Conservation (phyloP, 2,329 filamentous ascomycete genomes). For the Apiospora sp. region DNA sequence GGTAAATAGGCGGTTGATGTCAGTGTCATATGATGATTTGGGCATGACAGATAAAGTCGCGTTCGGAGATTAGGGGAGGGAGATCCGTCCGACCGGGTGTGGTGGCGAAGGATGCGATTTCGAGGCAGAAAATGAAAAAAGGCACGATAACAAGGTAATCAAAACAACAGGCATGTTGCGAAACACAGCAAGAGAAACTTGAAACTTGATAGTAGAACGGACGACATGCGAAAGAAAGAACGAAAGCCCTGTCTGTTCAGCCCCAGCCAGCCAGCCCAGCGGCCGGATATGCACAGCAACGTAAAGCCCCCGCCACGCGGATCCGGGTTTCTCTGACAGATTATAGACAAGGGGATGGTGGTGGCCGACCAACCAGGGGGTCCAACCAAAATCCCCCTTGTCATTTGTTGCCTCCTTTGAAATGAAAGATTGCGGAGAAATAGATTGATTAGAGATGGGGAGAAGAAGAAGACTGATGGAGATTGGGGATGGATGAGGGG, state of each 20-base stretch:
- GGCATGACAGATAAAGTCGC: neutral
- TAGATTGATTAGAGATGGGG: neutral
- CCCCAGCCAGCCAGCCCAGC: neutral
- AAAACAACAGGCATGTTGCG: neutral
- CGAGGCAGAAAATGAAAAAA: neutral
- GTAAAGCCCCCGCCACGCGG: slow-evolving; percentile 2
- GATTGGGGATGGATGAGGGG: neutral
- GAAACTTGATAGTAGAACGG: neutral
- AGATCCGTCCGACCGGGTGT: neutral
- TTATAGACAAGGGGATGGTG: neutral
- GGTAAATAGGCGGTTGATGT: neutral
- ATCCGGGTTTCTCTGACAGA: slow-evolving; percentile 14
- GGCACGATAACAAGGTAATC: neutral
- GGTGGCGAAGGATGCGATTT: neutral
- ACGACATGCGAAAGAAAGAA: neutral
- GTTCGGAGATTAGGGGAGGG: neutral
- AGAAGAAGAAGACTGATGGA: neutral
- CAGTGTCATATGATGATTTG: neutral
- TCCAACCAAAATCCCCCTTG: neutral
- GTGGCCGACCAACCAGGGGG: neutral
- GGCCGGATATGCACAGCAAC: slow-evolving; percentile 19
- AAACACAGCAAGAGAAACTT: neutral
- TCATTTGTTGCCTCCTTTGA: neutral
- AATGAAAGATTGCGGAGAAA: neutral
- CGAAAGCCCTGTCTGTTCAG: neutral